Percentiles rank a stretch among this genome's conserved stretches.
Evolutionary conservation across 345 rosid species (phyloP).

Genomic region (Eucalyptus cloeziana): DNA sequence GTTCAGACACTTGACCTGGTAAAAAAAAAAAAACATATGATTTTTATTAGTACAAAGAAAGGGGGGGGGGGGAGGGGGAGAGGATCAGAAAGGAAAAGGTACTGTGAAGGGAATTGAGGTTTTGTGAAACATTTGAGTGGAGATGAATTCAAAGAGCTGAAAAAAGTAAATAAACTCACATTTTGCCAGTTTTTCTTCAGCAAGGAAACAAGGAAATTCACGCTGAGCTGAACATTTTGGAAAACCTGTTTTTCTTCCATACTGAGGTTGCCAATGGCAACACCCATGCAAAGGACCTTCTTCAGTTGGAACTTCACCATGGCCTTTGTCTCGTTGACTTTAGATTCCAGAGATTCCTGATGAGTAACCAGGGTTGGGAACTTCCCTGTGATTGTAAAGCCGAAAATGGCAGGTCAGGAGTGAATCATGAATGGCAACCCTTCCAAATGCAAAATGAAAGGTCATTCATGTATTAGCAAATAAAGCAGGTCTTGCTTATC

Average conservation of each 20-base stretch:
- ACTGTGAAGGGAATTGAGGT: background rate
- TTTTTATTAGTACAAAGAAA: background rate
- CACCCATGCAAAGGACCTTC: constrained; percentile 79
- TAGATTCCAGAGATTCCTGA: constrained; percentile 64
- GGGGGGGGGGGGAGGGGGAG: no score
- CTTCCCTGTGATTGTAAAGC: constrained; percentile 32
- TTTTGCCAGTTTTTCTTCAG: constrained; percentile 81
- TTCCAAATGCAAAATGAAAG: background rate
- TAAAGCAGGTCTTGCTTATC: background rate
- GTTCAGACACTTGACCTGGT: constrained; percentile 63
- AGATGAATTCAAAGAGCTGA: background rate
- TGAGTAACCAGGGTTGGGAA: constrained; percentile 68
- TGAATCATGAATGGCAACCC: background rate
- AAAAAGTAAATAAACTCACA: constrained; percentile 11
- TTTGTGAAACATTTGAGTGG: background rate
- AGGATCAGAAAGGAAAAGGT: background rate
- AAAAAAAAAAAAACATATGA: background rate
- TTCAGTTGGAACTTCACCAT: constrained; percentile 69
- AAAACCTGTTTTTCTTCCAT: constrained; percentile 80
- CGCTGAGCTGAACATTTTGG: constrained; percentile 71
- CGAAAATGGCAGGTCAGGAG: background rate
- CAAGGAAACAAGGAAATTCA: constrained; percentile 66
- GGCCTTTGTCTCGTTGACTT: constrained; percentile 74
- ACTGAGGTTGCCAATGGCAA: constrained; percentile 46
- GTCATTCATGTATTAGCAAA: background rate